A percentile compares a stretch with the other conserved stretches of the same genome.
Conservation (phyloP, 176 grass and related monocot genomes). For the Carex pumila region DNA sequence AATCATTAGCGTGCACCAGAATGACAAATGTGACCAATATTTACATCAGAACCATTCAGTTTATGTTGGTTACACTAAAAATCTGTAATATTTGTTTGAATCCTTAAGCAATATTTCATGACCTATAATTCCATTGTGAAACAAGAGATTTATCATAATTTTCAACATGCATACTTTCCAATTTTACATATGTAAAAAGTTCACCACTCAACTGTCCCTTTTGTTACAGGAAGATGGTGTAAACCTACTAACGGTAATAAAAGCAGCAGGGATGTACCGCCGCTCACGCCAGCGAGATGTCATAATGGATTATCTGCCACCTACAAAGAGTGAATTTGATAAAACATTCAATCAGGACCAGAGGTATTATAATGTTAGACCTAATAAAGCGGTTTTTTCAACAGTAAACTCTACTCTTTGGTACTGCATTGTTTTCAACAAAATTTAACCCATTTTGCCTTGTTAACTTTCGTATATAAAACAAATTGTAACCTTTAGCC, state of each 20-base stretch:
- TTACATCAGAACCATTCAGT: not conserved
- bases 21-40: not conserved
- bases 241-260: constrained; percentile 74
- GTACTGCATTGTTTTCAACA: not conserved
- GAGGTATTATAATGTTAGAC: constrained; percentile 24
- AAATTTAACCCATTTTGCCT: not conserved
- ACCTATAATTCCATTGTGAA: not conserved
- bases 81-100: not conserved
- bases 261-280: constrained; percentile 62
- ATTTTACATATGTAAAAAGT: not conserved
- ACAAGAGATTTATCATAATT: not conserved
- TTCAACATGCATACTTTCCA: not conserved
- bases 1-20: not conserved
- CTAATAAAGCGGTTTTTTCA: not conserved
- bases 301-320: constrained; percentile 62
- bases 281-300: constrained; percentile 47
- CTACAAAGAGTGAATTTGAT: constrained; percentile 65
- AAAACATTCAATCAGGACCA: constrained; percentile 61
- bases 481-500: not conserved
- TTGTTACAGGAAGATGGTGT: constrained; percentile 69
- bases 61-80: not conserved
- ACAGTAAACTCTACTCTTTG: not conserved
- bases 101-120: not conserved
- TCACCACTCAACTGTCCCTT: not conserved
- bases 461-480: not conserved